A percentile compares a stretch with the other conserved stretches of the same genome.
These are phyloP conservation scores for Pyrus pyrifolia DNA, from an alignment of 306 rosid species.

Conservation along the genomic window DNA sequence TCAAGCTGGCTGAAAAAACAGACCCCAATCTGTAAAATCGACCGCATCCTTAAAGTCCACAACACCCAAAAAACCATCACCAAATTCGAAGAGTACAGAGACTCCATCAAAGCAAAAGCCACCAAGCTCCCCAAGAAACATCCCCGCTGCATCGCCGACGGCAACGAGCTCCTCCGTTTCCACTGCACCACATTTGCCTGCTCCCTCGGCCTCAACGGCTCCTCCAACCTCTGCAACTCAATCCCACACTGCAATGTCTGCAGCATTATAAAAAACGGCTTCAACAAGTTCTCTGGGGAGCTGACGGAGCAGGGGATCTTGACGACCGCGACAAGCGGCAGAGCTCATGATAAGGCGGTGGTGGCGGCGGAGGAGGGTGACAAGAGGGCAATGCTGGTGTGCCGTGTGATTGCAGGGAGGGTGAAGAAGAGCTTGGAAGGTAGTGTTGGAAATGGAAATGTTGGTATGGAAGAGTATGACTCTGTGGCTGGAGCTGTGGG, in stretches of 20 bases:
- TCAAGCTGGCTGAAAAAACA: conserved; percentile 96
- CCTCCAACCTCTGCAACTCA: conserved; percentile 79
- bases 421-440: conserved; percentile 80
- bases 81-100: conserved; percentile 84
- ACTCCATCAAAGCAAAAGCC: conserved; percentile 75
- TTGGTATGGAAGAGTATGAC: conserved; percentile 66
- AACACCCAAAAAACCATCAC: conserved; percentile 70
- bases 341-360: conserved; percentile 68
- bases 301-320: conserved; percentile 40
- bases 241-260: conserved; percentile 63
- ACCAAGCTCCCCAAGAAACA: conserved; percentile 62
- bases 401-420: conserved; percentile 94
- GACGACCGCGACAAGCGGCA: conserved; percentile 89
- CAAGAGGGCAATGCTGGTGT: conserved; percentile 88
- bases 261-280: conserved; percentile 67
- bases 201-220: conserved; percentile 79
- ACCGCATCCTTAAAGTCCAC: conserved; percentile 83
- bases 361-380: conserved; percentile 20
- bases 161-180: conserved; percentile 87
- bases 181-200: conserved; percentile 75
- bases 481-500: conserved; percentile 72
- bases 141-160: conserved; percentile 92
- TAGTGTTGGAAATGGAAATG: conserved; percentile 3
- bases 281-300: conserved; percentile 33
- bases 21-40: conserved; percentile 81